Base-by-base conservation (phyloP, 345 rosid genomes). In the Trapa incisa region DNA sequence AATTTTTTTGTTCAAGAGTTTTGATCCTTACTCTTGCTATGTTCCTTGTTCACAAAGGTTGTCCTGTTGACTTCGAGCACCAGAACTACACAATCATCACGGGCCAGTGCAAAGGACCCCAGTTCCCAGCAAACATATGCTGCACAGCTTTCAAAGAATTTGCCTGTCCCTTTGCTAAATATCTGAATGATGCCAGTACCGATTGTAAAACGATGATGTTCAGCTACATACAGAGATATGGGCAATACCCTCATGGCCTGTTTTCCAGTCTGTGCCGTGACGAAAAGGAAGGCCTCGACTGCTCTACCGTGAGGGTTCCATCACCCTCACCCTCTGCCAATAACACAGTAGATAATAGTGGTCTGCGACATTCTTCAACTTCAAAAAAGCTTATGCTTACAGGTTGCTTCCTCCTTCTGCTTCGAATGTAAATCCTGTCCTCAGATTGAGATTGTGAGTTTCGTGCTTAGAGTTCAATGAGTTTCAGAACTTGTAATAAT, bases 1-100 rank as follows among this genome's bases (percentile, higher is more conserved):
- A 50, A 50, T 14, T 32, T 14, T 32, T 10, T 5, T 32, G 63
- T 0, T 58, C 37, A 45, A 7, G 60, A 54, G 8, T 32, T 10
- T n/a, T 58, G 63, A 2, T 32, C 37, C 37, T 58, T 35, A 58
- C 37, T 58, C 63, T 9, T 32, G 38, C 38, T 32, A 13, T 58
- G 37, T 35, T 58, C 2, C 13, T 17, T 33, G 9, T n/a, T 65
- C 52, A 22, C 35, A 3, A 65, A 65, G 67, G 50, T 65, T 65
- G 67, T 65, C 47, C 67, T 1, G 52, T 65, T 12, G 67, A 65
- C 33, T 38, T 65, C 4, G 67, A 65, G 67, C 32, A 39, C 33
- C 50, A 65, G 50, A 65, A 65, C 67, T 65, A 65, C 50, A 65
- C 67, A 32, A 65, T 65, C 48, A 65, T 65, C 33, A 65, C 52